Conservation (phyloP, 2,329 filamentous ascomycete genomes). For the Mycocentrospora acerina region DNA sequence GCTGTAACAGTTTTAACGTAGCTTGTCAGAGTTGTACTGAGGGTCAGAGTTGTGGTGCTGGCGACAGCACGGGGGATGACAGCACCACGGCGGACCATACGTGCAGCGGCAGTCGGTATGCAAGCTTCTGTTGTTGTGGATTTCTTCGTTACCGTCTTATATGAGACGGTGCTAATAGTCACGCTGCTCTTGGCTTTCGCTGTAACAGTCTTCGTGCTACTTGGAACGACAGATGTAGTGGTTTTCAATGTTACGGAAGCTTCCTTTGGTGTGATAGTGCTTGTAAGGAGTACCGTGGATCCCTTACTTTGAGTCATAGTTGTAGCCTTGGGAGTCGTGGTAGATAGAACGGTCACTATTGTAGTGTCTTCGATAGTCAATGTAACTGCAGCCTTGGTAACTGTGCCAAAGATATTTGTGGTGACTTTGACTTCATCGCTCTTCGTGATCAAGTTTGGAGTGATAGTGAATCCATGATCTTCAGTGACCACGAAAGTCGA, state of each 20-base stretch:
- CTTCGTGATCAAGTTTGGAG: slow-evolving; percentile 15
- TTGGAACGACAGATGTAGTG: slow-evolving; percentile 11
- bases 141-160: slow-evolving; percentile 33
- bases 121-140: slow-evolving; percentile 27
- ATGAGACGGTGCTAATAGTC: slow-evolving; percentile 17
- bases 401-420: slow-evolving; percentile 7
- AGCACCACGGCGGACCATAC: slow-evolving; percentile 16
- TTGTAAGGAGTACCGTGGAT: slow-evolving; percentile 19
- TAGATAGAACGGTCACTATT: slow-evolving; percentile 22
- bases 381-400: slow-evolving; percentile 15
- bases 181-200: slow-evolving; percentile 19
- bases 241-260: slow-evolving; percentile 13
- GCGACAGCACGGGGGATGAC: slow-evolving; percentile 14
- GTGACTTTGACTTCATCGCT: slow-evolving; percentile 14
- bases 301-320: slow-evolving; percentile 25
- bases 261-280: slow-evolving; percentile 14
- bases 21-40: slow-evolving; percentile 26
- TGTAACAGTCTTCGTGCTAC: slow-evolving; percentile 26
- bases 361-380: slow-evolving; percentile 15
- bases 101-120: slow-evolving; percentile 23
- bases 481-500: slow-evolving; percentile 27
- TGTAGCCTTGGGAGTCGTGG: slow-evolving; percentile 24
- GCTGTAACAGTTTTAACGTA: slow-evolving; percentile 18
- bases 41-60: slow-evolving; percentile 23
- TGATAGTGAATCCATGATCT: slow-evolving; percentile 19